A percentile compares a stretch with the other conserved stretches of the same genome.
phyloP scores from a whole-genome alignment of 2,329 filamentous ascomycete genomes.

The Aspergillus piperis region DNA sequence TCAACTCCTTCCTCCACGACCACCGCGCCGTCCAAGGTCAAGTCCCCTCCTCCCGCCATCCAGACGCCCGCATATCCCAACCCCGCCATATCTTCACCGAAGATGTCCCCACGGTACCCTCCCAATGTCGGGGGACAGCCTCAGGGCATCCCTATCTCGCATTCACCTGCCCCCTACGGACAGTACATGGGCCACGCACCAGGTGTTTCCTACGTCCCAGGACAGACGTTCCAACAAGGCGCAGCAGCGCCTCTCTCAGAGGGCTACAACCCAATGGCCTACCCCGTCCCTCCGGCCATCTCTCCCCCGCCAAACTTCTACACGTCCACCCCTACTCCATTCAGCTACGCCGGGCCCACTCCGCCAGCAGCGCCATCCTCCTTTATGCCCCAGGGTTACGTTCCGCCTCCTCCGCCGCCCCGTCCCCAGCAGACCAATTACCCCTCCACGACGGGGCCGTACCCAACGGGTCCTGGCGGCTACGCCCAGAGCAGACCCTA shows the following conservation, averaged over 20 bases:
- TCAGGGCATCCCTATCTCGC: constrained; percentile 33
- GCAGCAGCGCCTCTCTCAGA: constrained; percentile 45
- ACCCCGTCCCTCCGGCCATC: constrained; percentile 45
- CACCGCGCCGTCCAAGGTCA: constrained; percentile 47
- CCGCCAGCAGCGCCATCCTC: constrained; percentile 43
- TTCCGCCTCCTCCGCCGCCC: constrained; percentile 67
- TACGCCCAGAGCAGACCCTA: constrained; percentile 56
- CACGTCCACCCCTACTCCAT: constrained; percentile 37
- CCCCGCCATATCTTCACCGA: constrained; percentile 42
- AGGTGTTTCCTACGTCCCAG: constrained; percentile 31
- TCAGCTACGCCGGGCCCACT: constrained; percentile 37
- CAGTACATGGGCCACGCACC: constrained; percentile 33
- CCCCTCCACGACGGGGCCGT: constrained; percentile 53
- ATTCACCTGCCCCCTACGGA: constrained; percentile 40
- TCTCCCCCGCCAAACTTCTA: constrained; percentile 47
- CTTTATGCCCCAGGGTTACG: constrained; percentile 63
- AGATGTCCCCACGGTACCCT: constrained; percentile 41
- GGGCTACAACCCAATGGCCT: constrained; percentile 55
- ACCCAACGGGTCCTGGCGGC: constrained; percentile 55
- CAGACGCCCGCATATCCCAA: constrained; percentile 35
- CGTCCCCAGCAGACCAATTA: constrained; percentile 57
- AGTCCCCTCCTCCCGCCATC: constrained; percentile 38
- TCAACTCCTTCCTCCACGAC: constrained; percentile 33
- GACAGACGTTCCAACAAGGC: constrained; percentile 44
- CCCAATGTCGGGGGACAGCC: constrained; percentile 28